These are phyloP conservation scores for Dictyostelium purpureum DNA, from an alignment of 78 protist genomes.

Conservation along the genomic window DNA sequence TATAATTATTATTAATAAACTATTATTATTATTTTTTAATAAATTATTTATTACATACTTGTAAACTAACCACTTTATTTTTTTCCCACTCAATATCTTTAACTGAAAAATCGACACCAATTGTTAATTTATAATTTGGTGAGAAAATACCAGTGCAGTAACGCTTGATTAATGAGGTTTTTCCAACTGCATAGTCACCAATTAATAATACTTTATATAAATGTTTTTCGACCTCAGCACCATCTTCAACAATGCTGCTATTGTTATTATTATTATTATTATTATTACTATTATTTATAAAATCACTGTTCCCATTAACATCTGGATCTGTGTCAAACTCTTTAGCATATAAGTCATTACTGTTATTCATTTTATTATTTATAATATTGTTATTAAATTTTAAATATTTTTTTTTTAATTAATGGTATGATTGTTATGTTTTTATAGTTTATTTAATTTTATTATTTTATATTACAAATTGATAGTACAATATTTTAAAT, in stretches of 20 bases:
- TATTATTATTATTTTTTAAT: too few species aligned
- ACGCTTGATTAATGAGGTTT: conserved; percentile 79
- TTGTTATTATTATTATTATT: neutral
- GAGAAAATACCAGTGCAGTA: conserved; percentile 83
- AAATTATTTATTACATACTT: neutral
- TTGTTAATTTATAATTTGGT: conserved; percentile 87
- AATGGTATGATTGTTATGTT: too few species aligned
- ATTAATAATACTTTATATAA: conserved; percentile 73
- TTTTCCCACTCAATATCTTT: conserved; percentile 52
- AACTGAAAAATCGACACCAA: conserved; percentile 89
- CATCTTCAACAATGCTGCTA: neutral
- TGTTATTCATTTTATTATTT: neutral
- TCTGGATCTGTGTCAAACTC: conserved; percentile 15
- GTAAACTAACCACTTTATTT: conserved; percentile 63
- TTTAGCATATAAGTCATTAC: neutral
- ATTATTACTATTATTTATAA: neutral
- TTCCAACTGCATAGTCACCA: conserved; percentile 89
- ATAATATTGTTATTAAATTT: too few species aligned
- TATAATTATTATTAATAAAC: too few species aligned
- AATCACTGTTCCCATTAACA: neutral
- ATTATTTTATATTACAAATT: too few species aligned
- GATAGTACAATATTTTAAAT: too few species aligned
- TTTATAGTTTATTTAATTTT: too few species aligned
- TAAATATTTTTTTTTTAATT: too few species aligned
- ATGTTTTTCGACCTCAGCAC: conserved; percentile 1